Base-by-base conservation (phyloP, 768 basidiomycete genomes). In the Chalciporus chontae region DNA sequence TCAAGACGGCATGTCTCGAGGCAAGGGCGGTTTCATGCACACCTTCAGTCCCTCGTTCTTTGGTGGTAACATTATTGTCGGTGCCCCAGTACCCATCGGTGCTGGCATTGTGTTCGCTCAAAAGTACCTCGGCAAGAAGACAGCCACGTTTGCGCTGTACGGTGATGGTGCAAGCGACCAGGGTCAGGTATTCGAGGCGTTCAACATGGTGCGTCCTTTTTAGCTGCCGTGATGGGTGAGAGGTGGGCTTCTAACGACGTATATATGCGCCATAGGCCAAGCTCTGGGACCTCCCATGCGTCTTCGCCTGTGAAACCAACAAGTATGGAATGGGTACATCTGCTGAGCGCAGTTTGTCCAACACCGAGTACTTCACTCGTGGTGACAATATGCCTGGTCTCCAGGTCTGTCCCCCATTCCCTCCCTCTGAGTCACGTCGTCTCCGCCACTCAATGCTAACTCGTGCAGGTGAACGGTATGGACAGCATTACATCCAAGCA, bases 291-390 rank as follows among this genome's bases (percentile, higher is more conserved):
- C 82, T 97, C 21, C 95, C 96, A 0, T 84, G 84, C 58, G 79
- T 97, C 48, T 98, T 97, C 68, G 84, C 95, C 13, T 98, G 94
- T 66, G 94, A 99, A 71, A 98, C 98, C 78, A 98, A 99, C 84
- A 90, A 96, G 71, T 97, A 97, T 68, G 94, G 96, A 62, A 97
- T 99, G 95, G 95, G 95, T 57, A 98, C 95, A 3, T 90, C 94
- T 2, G 92, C 94, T 11, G 90, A 92, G 65, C 86, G 95, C 55
- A 87, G 85, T 58, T 95, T 93, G 15, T 81, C 84, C 61, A 97
- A 98, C 77, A 94, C 94, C 56, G 79, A 85, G 69, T 99, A 96
- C 80, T 97, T 85, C 72, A 95, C 88, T 36, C 90, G 95, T 59
- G 95, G 95, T 48, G 95, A 99, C 73, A 87, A 90, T 69, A 98